Conservation (phyloP, 1,139 yeast species). For the Hanseniaspora uvarum region DNA sequence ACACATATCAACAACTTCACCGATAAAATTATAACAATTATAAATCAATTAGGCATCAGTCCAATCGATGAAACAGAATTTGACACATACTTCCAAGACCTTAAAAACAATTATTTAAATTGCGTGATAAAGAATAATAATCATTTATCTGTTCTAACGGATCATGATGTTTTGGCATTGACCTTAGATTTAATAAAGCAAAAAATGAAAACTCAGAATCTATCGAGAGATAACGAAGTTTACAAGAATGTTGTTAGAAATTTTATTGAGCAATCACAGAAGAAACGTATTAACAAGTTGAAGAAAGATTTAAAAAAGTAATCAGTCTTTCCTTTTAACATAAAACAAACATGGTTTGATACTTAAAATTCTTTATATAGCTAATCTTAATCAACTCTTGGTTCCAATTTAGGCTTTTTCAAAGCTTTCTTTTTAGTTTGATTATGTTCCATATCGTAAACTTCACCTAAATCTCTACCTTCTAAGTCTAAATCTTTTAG, state of each 20-base stretch:
- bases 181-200: constrained; percentile 18
- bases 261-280: constrained; percentile 31
- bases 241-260: constrained; percentile 30
- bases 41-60: not conserved
- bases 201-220: constrained; percentile 21
- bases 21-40: not conserved
- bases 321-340: not conserved
- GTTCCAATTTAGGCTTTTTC: constrained; percentile 47
- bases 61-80: constrained; percentile 20
- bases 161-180: constrained; percentile 26
- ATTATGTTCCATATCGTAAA: constrained; percentile 36
- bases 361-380: not conserved
- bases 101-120: constrained; percentile 17
- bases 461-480: constrained; percentile 60
- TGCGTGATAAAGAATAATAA: constrained; percentile 1
- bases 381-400: constrained; percentile 32
- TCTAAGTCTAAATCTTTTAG: constrained; percentile 80
- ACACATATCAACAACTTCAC: not conserved
- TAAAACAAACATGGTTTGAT: not conserved
- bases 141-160: constrained; percentile 13
- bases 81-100: constrained; percentile 21
- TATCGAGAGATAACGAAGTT: constrained; percentile 26
- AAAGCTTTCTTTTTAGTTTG: constrained; percentile 35
- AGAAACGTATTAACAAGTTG: constrained; percentile 29
- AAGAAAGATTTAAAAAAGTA: constrained; percentile 26